A percentile compares a stretch with the other conserved stretches of the same genome.
Evolutionary conservation across 2,329 filamentous ascomycete species (phyloP).

Genomic region (Cadophora sp.): DNA sequence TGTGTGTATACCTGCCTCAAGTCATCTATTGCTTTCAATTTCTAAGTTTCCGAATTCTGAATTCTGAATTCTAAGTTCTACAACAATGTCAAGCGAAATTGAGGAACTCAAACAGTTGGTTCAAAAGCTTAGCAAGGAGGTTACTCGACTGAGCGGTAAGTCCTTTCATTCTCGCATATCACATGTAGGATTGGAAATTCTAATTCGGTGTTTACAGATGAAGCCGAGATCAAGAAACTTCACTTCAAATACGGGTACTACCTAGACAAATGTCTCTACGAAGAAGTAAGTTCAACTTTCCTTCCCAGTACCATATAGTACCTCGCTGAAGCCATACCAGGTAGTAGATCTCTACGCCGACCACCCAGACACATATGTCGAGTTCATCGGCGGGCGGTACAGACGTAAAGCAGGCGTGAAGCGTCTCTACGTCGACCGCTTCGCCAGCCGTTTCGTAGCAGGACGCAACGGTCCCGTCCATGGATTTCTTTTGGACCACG

Average conservation of each 20-base stretch:
- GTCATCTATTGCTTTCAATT: too few species aligned
- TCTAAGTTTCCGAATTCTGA: not conserved
- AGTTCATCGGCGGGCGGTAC: conserved; percentile 62
- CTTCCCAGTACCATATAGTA: not conserved
- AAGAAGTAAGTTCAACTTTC: conserved; percentile 50
- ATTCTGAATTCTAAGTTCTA: too few species aligned
- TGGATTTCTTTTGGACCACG: conserved; percentile 63
- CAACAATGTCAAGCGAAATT: conserved; percentile 15
- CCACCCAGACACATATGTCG: conserved; percentile 59
- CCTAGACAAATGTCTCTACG: conserved; percentile 64
- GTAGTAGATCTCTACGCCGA: conserved; percentile 58
- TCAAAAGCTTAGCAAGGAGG: conserved; percentile 28
- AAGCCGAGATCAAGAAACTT: conserved; percentile 60
- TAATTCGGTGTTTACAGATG: conserved; percentile 47
- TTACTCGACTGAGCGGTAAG: conserved; percentile 37
- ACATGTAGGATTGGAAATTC: conserved; percentile 23
- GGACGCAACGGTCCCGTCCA: conserved; percentile 62
- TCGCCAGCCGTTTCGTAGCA: conserved; percentile 57
- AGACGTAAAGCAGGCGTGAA: conserved; percentile 57
- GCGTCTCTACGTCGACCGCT: conserved; percentile 59
- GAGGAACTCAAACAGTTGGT: conserved; percentile 26
- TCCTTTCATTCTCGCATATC: conserved; percentile 35
- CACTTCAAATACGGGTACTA: conserved; percentile 67
- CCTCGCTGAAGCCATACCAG: conserved; percentile 37
- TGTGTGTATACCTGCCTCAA: not conserved